Evolutionary conservation across 2,329 filamentous ascomycete species (phyloP).

Genomic region (Talaromyces sp.): DNA sequence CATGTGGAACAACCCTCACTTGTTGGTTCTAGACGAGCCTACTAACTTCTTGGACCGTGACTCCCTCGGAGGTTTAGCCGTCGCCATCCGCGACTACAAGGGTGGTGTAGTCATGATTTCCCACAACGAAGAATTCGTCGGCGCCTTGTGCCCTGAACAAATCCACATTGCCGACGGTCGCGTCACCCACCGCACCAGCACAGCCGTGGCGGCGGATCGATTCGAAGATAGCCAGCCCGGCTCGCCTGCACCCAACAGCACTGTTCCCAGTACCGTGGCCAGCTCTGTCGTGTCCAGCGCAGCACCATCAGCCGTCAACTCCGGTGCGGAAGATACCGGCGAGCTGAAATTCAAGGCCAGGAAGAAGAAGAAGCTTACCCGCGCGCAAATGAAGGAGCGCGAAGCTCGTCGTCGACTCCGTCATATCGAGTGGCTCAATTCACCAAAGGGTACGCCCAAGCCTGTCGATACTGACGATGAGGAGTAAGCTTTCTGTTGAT

Average conservation of each 20-base stretch:
- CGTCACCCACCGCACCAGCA: slow-evolving; percentile 76
- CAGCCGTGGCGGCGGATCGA: slow-evolving; percentile 70
- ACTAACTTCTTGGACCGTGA: slow-evolving; percentile 99
- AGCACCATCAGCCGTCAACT: slow-evolving; percentile 61
- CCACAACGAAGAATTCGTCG: slow-evolving; percentile 98
- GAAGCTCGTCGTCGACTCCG: slow-evolving; percentile 82
- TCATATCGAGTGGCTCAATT: slow-evolving; percentile 77
- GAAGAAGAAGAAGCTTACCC: slow-evolving; percentile 98
- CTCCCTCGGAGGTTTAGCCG: slow-evolving; percentile 92
- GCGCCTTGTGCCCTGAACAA: slow-evolving; percentile 90
- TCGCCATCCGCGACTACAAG: slow-evolving; percentile 96
- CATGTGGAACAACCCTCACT: slow-evolving; percentile 98
- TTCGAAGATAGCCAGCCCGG: slow-evolving; percentile 79
- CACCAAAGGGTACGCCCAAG: slow-evolving; percentile 77
- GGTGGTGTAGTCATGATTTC: slow-evolving; percentile 99
- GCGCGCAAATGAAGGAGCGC: slow-evolving; percentile 90
- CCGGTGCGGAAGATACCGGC: slow-evolving; percentile 74
- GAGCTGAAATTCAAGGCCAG: slow-evolving; percentile 83
- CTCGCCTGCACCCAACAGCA: slow-evolving; percentile 22
- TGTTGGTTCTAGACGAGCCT: slow-evolving; percentile 95
- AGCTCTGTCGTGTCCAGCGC: slow-evolving; percentile 59
- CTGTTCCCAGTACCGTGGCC: slow-evolving; percentile 48
- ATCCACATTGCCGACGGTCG: slow-evolving; percentile 90
- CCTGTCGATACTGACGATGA: slow-evolving; percentile 77
- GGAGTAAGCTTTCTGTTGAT: slow-evolving; percentile 27